Conservation (phyloP, 2,329 filamentous ascomycete genomes). For the Paecilomyces fulvus region DNA sequence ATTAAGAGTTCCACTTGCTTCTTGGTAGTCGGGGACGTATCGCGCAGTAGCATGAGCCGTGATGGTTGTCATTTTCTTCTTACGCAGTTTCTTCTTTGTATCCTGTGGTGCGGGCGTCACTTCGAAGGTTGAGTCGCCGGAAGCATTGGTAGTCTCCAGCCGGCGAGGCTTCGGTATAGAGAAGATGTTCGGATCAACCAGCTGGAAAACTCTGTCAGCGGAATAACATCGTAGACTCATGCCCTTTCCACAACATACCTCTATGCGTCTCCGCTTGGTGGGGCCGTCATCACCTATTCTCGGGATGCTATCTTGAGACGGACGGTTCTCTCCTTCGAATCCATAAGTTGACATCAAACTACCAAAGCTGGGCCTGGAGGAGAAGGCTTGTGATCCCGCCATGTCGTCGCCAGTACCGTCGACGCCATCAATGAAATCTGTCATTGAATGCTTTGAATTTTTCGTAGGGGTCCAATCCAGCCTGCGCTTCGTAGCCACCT, state of each 20-base stretch:
- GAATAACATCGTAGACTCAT: not conserved
- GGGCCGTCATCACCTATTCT: conserved; percentile 14
- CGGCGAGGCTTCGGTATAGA: not conserved
- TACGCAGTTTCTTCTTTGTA: conserved; percentile 41
- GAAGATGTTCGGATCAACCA: conserved; percentile 17
- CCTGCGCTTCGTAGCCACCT: conserved; percentile 47
- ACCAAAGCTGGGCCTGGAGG: conserved; percentile 16
- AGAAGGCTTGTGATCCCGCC: not conserved
- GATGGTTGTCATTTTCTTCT: conserved; percentile 67
- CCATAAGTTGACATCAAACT: conserved; percentile 34
- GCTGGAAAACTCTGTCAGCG: conserved; percentile 4
- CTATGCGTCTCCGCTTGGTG: conserved; percentile 31
- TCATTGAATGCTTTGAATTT: conserved; percentile 20
- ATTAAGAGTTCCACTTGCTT: conserved; percentile 31
- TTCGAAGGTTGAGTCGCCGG: not conserved
- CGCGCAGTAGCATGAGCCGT: conserved; percentile 68
- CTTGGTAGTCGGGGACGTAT: conserved; percentile 43
- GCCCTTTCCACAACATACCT: conserved; percentile 17
- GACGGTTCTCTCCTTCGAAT: conserved; percentile 20
- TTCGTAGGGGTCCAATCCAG: conserved; percentile 61
- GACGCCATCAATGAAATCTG: conserved; percentile 14
- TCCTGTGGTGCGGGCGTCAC: conserved; percentile 7
- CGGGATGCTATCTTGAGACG: conserved; percentile 5
- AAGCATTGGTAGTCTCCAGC: not conserved
- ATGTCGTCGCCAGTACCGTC: conserved; percentile 3